phyloP scores from a whole-genome alignment of 1,139 yeast species.

The Yamadazyma diospyri region DNA sequence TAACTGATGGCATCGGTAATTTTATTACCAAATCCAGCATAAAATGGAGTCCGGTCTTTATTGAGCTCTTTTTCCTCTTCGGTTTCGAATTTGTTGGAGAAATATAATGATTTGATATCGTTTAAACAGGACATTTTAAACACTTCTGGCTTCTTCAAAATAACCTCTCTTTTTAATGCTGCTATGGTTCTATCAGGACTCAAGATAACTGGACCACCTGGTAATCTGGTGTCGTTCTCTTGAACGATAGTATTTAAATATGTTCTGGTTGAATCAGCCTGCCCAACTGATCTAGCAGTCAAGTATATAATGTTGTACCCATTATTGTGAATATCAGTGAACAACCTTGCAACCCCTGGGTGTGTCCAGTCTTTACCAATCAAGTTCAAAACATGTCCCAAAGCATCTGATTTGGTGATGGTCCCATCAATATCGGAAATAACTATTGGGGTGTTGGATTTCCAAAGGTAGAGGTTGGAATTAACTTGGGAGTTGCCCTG shows the following conservation, averaged over 20 bases:
- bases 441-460: conserved; percentile 79
- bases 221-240: conserved; percentile 64
- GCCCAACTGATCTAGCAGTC: conserved; percentile 95
- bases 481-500: conserved; percentile 76
- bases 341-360: conserved; percentile 87
- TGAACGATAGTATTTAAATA: conserved; percentile 79
- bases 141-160: conserved; percentile 91
- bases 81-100: conserved; percentile 14
- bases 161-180: conserved; percentile 86
- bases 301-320: conserved; percentile 93
- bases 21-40: conserved; percentile 96
- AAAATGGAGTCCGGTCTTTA: conserved; percentile 67
- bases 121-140: conserved; percentile 96
- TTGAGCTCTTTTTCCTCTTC: conserved; percentile 8
- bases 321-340: conserved; percentile 77
- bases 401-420: conserved; percentile 94
- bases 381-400: conserved; percentile 93
- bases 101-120: conserved; percentile 73
- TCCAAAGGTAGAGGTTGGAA: conserved; percentile 83
- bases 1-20: conserved; percentile 97
- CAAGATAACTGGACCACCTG: conserved; percentile 89
- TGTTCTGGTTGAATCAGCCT: conserved; percentile 88
- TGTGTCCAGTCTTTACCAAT: conserved; percentile 99
- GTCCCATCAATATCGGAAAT: conserved; percentile 98
- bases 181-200: conserved; percentile 98